These are phyloP conservation scores for Pythium coloratum DNA, from an alignment of 352 stramenopile genomes.

Conservation along the genomic window DNA sequence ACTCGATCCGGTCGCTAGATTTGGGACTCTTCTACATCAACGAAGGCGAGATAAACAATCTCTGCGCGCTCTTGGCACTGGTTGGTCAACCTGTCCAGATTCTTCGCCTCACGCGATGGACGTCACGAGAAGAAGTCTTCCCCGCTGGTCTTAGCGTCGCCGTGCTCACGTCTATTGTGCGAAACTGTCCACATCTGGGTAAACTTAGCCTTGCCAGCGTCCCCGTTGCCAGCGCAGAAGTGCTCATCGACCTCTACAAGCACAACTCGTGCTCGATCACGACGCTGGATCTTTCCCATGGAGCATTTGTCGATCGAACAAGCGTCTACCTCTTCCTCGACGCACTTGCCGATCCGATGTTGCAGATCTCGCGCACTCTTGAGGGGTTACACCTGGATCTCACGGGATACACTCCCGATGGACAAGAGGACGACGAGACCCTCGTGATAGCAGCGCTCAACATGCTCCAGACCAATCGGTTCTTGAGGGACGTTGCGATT, in stretches of 20 bases:
- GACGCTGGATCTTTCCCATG: background rate
- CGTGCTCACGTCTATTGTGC: background rate
- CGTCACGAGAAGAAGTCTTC: background rate
- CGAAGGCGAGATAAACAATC: background rate
- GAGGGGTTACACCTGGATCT: background rate
- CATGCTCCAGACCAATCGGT: conserved; percentile 5
- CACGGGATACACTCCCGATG: background rate
- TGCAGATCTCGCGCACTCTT: background rate
- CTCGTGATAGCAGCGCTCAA: background rate
- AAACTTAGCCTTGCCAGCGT: background rate
- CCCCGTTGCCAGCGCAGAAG: background rate
- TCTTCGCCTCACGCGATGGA: background rate
- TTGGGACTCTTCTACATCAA: background rate
- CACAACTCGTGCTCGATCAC: background rate
- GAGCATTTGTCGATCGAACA: background rate
- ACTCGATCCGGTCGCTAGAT: conserved; percentile 1
- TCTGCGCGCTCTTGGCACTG: background rate
- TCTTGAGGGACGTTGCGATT: background rate
- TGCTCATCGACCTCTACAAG: background rate
- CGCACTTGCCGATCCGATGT: background rate
- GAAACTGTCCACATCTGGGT: background rate
- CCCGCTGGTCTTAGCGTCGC: background rate
- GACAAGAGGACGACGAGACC: background rate
- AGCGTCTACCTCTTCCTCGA: background rate
- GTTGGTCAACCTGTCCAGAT: background rate